Percentiles rank a stretch among this genome's conserved stretches.
Evolutionary conservation across 306 rosid species (phyloP).

Genomic region (Glycine soja): DNA sequence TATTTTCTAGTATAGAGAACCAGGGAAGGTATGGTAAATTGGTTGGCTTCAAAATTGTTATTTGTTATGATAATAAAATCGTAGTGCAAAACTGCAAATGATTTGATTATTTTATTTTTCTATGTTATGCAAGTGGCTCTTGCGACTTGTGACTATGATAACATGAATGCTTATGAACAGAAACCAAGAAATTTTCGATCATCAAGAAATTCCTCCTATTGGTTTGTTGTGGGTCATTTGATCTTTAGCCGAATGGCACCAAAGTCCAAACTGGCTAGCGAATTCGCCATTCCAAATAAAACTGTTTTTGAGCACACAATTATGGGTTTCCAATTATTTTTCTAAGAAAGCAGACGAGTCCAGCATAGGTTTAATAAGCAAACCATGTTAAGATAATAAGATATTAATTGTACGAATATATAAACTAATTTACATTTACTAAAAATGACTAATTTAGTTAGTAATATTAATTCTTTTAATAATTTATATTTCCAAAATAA

Average conservation of each 20-base stretch:
- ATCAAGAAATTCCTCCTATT: conserved; percentile 13
- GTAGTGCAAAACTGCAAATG: background rate
- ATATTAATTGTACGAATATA: no score
- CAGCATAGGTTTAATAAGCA: background rate
- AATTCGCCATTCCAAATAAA: background rate
- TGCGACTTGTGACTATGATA: conserved; percentile 30
- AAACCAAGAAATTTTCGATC: conserved; percentile 14
- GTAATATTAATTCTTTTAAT: no score
- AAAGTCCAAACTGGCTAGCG: conserved; percentile 24
- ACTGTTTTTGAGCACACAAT: background rate
- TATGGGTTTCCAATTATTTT: background rate
- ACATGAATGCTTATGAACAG: conserved; percentile 4
- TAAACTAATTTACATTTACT: no score
- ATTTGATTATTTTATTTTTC: background rate
- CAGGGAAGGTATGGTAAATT: background rate
- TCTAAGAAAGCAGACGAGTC: background rate
- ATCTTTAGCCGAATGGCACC: conserved; percentile 22
- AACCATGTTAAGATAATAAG: background rate
- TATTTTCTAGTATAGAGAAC: background rate
- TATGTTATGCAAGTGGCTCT: conserved; percentile 4
- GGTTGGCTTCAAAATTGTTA: background rate
- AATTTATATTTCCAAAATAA: no score
- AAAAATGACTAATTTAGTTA: no score
- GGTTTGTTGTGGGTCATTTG: conserved; percentile 22
- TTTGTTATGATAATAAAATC: background rate